Percentiles rank a stretch among this genome's conserved stretches.
Conservation (phyloP, 345 rosid genomes). For the Lepidium didymum region DNA sequence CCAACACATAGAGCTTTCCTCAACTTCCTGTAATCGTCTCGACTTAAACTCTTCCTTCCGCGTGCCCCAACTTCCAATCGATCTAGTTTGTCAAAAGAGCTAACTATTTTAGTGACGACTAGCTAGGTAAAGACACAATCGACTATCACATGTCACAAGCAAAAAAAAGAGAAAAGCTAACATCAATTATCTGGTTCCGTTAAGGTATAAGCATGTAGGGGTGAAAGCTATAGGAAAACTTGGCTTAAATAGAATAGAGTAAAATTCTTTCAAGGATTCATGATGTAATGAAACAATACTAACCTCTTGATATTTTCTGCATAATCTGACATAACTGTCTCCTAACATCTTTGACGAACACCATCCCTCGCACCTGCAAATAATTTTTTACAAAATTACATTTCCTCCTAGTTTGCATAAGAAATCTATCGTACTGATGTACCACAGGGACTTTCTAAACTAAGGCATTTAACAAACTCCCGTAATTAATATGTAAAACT, state of each 20-base stretch:
- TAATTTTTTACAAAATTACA: not conserved
- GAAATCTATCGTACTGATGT: not conserved
- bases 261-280: not conserved
- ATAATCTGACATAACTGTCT: constrained; percentile 84
- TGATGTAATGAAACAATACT: constrained; percentile 21
- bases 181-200: not conserved
- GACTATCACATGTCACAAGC: not conserved
- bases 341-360: constrained; percentile 82
- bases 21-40: constrained; percentile 56
- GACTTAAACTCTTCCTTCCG: constrained; percentile 40
- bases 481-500: not conserved
- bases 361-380: constrained; percentile 86
- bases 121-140: not conserved
- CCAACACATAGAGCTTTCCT: constrained; percentile 87
- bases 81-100: constrained; percentile 34
- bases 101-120: not conserved
- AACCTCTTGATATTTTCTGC: constrained; percentile 80
- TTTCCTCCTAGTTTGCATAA: not conserved
- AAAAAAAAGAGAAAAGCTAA: not conserved
- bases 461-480: not conserved
- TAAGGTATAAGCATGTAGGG: not conserved
- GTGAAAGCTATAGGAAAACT: not conserved
- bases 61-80: constrained; percentile 52
- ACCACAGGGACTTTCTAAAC: not conserved
- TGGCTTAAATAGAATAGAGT: not conserved